Evolutionary conservation across 2,329 filamentous ascomycete genomes (phyloP), one percentile per base, ranked within the genome.

Genomic region (Aciculosporium take): DNA sequence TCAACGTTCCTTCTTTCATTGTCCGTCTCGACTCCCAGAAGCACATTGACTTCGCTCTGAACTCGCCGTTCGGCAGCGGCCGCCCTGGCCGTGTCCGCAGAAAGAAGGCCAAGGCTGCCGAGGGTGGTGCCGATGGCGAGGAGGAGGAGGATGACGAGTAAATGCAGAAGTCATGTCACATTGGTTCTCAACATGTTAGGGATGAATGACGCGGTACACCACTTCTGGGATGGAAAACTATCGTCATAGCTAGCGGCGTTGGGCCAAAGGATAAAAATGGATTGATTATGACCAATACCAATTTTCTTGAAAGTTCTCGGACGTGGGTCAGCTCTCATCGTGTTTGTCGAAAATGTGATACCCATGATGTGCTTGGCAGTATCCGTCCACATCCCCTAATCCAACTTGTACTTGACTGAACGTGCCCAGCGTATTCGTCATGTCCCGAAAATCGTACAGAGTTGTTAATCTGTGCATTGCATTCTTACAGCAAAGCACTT

Each of bases 21-120:
- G 91, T 98, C 69, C 91, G 91, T 73, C 86, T 98, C 63, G 91
- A 98, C 78, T 95, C 88, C 61, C 91, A 98, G 82, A 98, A 98
- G 85, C 91, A 98, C 83, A 96, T 98, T 62, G 91, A 98, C 78
- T 96, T 98, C 68, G 78, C 91, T 51, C 80, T 98, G 54, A 93
- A 82, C 71, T 96, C 89, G 65, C 89, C 91, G 66, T 95, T 94
- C 62, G 91, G 91, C 71, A 88, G 88, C 66, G 91, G 91, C 65
- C 88, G 91, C 60, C 86, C 87, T 60, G 91, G 91, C 58, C 91
- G 91, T 79, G 89, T 95, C 64, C 81, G 86, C 71, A 93, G 91
- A 79, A 98, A 96, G 91, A 98, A 96, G 88, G 85, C 88, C 68
- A 89, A 86, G 76, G 85, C 91, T 57, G 86, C 87, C 49, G 86